Conservation (phyloP, 306 rosid genomes). For the Pterocarpus santalinus region DNA sequence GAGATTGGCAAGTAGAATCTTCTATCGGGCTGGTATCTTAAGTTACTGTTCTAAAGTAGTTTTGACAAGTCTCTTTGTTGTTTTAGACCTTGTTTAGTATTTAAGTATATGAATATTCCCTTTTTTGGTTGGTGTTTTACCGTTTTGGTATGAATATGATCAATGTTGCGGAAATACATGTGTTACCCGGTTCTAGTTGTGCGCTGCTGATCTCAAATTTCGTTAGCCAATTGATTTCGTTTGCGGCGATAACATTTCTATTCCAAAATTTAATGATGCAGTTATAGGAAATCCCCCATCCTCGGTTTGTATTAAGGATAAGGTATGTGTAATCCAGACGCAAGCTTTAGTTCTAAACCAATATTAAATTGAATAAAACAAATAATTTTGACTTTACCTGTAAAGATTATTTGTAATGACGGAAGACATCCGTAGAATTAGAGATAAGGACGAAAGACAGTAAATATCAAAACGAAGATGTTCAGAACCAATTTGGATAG, state of each 20-base stretch:
- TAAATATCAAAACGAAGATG: too few species aligned
- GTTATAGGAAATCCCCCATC: not conserved
- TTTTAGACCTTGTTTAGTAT: conserved; percentile 51
- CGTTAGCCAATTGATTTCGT: not conserved
- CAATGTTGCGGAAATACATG: not conserved
- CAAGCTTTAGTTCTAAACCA: not conserved
- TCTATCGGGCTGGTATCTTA: conserved; percentile 18
- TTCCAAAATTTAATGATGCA: not conserved
- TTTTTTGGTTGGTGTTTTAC: conserved; percentile 1
- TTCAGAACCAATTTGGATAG: too few species aligned
- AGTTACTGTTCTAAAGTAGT: conserved; percentile 54
- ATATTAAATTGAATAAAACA: not conserved
- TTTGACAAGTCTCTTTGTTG: conserved; percentile 58
- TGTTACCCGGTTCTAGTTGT: not conserved
- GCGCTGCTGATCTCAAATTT: not conserved
- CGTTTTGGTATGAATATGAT: conserved; percentile 25
- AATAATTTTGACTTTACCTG: not conserved
- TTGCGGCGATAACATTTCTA: not conserved
- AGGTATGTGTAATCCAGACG: not conserved
- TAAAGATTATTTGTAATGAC: not conserved
- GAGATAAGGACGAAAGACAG: not conserved
- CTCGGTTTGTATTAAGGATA: not conserved
- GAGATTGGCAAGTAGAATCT: conserved; percentile 34
- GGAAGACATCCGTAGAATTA: not conserved
- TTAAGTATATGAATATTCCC: conserved; percentile 51